Percentiles rank a stretch among this genome's conserved stretches.
phyloP scores from a whole-genome alignment of 2,329 filamentous ascomycete genomes.

The Sordariomycetes sp. region DNA sequence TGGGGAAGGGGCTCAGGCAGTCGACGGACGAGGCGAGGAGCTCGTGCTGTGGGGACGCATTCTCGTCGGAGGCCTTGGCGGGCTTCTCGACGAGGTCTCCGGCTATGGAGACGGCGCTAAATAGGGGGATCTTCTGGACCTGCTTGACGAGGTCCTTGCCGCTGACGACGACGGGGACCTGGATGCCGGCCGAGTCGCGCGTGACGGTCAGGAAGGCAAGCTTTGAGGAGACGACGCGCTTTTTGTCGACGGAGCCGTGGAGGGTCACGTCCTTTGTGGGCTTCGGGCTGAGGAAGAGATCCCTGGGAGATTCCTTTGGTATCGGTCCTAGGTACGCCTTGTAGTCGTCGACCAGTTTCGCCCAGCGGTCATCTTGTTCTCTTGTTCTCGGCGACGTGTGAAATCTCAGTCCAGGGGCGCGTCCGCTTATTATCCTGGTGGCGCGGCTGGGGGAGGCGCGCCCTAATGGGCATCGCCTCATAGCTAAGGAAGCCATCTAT shows the following conservation, averaged over 20 bases:
- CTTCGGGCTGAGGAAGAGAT: conserved; percentile 4
- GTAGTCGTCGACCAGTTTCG: conserved; percentile 5
- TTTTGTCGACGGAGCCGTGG: conserved; percentile 63
- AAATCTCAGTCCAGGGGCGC: background rate
- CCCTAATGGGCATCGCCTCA: background rate
- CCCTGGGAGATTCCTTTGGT: background rate
- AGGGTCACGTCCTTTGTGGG: conserved; percentile 18
- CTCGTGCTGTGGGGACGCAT: conserved; percentile 10
- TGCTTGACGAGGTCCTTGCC: conserved; percentile 24
- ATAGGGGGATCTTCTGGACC: conserved; percentile 34
- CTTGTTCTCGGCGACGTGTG: background rate
- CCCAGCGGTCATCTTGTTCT: background rate
- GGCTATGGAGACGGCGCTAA: conserved; percentile 41
- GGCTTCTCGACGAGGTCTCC: conserved; percentile 21
- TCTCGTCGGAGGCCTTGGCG: conserved; percentile 9
- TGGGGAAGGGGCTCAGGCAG: conserved; percentile 62
- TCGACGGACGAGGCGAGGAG: conserved; percentile 38
- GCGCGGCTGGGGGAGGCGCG: background rate
- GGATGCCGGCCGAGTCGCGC: conserved; percentile 20
- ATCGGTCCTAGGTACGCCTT: conserved; percentile 1
- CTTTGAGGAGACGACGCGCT: conserved; percentile 55
- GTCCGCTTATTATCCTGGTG: background rate
- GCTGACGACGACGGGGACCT: conserved; percentile 22
- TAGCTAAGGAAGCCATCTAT: conserved; percentile 2
- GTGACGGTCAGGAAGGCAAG: conserved; percentile 58